Evolutionary conservation across 1,284 basidiomycete species (phyloP).

Genomic region (Ustilago esculenta): DNA sequence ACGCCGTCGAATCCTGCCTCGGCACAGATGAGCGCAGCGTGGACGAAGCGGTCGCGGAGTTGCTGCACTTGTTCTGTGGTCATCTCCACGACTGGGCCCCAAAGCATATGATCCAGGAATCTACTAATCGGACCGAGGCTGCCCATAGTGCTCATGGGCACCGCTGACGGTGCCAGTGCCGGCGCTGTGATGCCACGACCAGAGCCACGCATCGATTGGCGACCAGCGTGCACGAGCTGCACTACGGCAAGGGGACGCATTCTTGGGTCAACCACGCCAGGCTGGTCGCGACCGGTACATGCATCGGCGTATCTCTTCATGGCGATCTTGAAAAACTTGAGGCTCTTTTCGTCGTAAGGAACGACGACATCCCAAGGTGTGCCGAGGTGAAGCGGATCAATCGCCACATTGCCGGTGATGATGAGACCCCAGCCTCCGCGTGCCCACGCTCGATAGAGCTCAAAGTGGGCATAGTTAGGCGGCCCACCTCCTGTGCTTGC

Average conservation of each 20-base stretch:
- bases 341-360: constrained; percentile 68
- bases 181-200: constrained; percentile 74
- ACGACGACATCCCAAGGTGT: constrained; percentile 82
- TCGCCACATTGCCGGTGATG: constrained; percentile 85
- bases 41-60: constrained; percentile 76
- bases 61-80: constrained; percentile 73
- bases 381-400: constrained; percentile 77
- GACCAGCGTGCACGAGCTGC: constrained; percentile 86
- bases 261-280: constrained; percentile 63
- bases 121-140: constrained; percentile 33
- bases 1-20: constrained; percentile 85
- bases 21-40: constrained; percentile 73
- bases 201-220: constrained; percentile 80
- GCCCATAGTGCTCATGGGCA: constrained; percentile 71
- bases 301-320: constrained; percentile 54
- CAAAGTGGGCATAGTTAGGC: constrained; percentile 70
- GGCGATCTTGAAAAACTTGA: constrained; percentile 62
- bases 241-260: constrained; percentile 70
- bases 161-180: constrained; percentile 79
- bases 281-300: constrained; percentile 46
- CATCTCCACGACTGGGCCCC: constrained; percentile 69
- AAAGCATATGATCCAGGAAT: constrained; percentile 68
- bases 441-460: constrained; percentile 82
- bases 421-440: constrained; percentile 85
- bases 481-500: constrained; percentile 54